phyloP scores from a whole-genome alignment of 2,329 filamentous ascomycete genomes.

The Pseudofabraea citricarpa region DNA sequence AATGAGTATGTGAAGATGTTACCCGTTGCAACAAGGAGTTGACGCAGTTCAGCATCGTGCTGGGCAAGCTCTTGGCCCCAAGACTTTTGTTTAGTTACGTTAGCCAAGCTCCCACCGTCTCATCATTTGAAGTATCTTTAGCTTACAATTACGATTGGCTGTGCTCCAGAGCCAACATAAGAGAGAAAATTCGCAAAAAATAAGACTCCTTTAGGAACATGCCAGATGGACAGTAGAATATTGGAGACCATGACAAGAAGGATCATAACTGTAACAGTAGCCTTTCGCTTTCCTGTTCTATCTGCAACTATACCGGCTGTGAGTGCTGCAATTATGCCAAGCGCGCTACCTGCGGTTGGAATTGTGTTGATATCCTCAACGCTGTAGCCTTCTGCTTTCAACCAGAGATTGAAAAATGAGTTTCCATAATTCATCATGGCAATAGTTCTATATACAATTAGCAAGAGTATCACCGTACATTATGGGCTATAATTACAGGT shows the following conservation, averaged over 20 bases:
- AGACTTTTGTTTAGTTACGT: too few species aligned
- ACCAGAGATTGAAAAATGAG: constrained; percentile 6
- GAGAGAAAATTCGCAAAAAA: constrained; percentile 3
- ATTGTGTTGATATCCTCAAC: constrained; percentile 4
- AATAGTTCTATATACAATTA: not conserved
- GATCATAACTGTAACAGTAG: not conserved
- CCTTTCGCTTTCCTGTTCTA: constrained; percentile 1
- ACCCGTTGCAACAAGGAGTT: constrained; percentile 7
- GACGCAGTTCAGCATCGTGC: constrained; percentile 5
- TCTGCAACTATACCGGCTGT: constrained; percentile 1
- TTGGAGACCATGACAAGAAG: constrained; percentile 1
- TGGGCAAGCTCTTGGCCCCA: constrained; percentile 4
- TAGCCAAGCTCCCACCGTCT: too few species aligned
- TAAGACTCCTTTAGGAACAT: constrained; percentile 3
- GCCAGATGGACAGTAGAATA: constrained; percentile 5
- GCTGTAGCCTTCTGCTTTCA: constrained; percentile 5
- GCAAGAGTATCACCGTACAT: not conserved
- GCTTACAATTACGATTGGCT: constrained; percentile 6
- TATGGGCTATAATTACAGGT: not conserved
- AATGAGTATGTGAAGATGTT: constrained; percentile 7
- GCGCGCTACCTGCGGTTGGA: constrained; percentile 4
- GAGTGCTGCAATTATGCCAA: constrained; percentile 1
- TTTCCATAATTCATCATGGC: not conserved
- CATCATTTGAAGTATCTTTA: too few species aligned
- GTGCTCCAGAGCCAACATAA: not conserved